Conservation (phyloP, 2,329 filamentous ascomycete species). For the Metarhizium rileyi region DNA sequence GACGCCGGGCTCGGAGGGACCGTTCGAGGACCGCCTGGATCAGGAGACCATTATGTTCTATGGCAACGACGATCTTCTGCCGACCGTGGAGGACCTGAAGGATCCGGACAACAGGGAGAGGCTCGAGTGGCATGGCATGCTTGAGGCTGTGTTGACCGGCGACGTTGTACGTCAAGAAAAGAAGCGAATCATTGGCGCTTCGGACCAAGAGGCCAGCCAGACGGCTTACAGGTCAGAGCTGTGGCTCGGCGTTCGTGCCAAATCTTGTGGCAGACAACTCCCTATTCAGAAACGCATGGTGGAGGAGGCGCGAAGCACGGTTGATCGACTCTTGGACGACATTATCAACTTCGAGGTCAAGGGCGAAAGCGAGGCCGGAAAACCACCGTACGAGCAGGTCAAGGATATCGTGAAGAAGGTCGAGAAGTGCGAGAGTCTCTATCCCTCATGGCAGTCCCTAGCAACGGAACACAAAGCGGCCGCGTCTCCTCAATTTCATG, state of each 20-base stretch:
- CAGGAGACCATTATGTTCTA: conserved; percentile 91
- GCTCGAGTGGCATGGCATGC: conserved; percentile 96
- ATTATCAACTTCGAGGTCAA: conserved; percentile 92
- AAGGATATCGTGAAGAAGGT: conserved; percentile 84
- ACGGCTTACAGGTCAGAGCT: conserved; percentile 68
- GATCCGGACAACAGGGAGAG: conserved; percentile 82
- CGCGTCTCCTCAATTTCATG: conserved; percentile 64
- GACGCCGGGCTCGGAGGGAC: conserved; percentile 74
- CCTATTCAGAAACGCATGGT: conserved; percentile 79
- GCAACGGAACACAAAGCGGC: conserved; percentile 66
- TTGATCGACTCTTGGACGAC: conserved; percentile 71
- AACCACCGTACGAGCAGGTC: conserved; percentile 80
- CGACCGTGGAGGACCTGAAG: conserved; percentile 80
- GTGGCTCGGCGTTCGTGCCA: conserved; percentile 82
- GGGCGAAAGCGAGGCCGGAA: conserved; percentile 83
- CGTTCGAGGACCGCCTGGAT: conserved; percentile 80
- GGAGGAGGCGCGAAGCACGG: conserved; percentile 66
- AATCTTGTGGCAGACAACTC: conserved; percentile 72
- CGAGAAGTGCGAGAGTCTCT: conserved; percentile 77
- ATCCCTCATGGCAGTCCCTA: conserved; percentile 69
- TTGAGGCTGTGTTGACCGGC: conserved; percentile 88
- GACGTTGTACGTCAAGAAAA: conserved; percentile 98
- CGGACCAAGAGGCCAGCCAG: conserved; percentile 46
- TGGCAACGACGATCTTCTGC: conserved; percentile 79
- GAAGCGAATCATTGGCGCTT: conserved; percentile 78